Evolutionary conservation across 140 eudicot genomes (phyloP).

Genomic region (Ambrosia hybrid): DNA sequence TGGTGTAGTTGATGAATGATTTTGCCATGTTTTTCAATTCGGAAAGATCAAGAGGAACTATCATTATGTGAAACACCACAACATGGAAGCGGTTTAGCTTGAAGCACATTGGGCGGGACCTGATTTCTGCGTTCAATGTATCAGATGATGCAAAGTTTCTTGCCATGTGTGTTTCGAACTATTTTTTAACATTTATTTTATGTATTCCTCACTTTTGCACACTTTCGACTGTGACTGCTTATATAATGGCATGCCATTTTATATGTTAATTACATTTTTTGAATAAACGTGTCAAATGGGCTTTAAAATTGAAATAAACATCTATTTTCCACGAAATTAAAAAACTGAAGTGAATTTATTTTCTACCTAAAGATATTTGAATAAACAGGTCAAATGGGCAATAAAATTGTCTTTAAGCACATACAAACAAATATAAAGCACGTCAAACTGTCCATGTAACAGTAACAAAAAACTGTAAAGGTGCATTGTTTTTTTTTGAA

Average conservation of each 20-base stretch:
- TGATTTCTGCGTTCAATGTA: conserved; percentile 73
- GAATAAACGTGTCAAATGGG: no score
- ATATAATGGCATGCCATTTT: conserved; percentile 9
- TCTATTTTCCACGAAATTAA: no score
- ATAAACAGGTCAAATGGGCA: no score
- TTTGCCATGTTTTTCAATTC: conserved; percentile 17
- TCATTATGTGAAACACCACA: conserved; percentile 64
- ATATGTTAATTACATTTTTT: conserved; percentile 8
- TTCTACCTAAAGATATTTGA: no score
- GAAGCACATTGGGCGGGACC: conserved; percentile 58
- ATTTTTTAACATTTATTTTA: not conserved
- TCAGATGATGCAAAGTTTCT: conserved; percentile 84
- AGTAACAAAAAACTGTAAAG: no score
- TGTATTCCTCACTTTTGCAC: conserved; percentile 4
- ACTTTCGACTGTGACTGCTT: conserved; percentile 22
- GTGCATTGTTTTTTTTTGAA: no score
- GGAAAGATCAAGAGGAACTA: conserved; percentile 70
- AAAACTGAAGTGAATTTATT: no score
- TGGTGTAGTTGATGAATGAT: not conserved
- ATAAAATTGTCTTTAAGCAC: no score
- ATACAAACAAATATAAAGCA: no score
- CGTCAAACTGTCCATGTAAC: no score
- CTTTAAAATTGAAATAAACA: no score
- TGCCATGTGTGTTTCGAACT: conserved; percentile 47
- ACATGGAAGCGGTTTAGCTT: conserved; percentile 77